Evolutionary conservation across 2,329 filamentous ascomycete genomes (phyloP).

Genomic region (Neopestalotiopsis clavispora): DNA sequence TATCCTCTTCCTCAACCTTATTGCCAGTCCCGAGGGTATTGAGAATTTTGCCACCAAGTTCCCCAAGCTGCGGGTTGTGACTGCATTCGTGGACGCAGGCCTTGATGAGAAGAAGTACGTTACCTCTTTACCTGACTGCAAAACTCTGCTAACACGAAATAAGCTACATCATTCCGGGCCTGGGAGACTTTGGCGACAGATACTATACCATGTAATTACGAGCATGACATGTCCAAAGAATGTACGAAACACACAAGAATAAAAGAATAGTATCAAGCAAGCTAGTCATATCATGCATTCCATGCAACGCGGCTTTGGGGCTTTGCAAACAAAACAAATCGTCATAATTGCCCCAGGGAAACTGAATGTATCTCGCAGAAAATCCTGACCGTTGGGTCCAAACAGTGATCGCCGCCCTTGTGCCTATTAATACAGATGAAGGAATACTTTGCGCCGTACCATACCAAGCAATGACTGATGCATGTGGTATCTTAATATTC

Average conservation of each 20-base stretch:
- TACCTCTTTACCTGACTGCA: constrained; percentile 10
- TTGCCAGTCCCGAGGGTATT: constrained; percentile 94
- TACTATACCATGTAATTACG: constrained; percentile 82
- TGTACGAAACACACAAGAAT: too few species aligned
- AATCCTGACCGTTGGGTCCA: neutral
- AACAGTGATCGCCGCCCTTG: neutral
- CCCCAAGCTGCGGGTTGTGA: constrained; percentile 88
- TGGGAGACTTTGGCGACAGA: constrained; percentile 94
- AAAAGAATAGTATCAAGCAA: neutral
- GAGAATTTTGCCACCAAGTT: constrained; percentile 88
- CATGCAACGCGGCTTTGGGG: neutral
- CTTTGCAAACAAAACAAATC: neutral
- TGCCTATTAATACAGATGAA: constrained; percentile 4
- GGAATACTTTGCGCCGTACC: neutral
- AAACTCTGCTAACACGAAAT: constrained; percentile 41
- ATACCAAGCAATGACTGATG: neutral
- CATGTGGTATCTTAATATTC: constrained; percentile 49
- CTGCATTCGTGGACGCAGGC: constrained; percentile 95
- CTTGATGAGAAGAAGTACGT: constrained; percentile 95
- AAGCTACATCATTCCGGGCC: constrained; percentile 92
- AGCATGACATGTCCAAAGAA: constrained; percentile 1
- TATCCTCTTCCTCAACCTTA: constrained; percentile 95
- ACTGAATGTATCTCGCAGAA: neutral
- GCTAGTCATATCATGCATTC: neutral
- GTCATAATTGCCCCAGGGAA: neutral